Conservation (phyloP, 169 alveolate genomes). For the Cyclospora cayetanensis region DNA sequence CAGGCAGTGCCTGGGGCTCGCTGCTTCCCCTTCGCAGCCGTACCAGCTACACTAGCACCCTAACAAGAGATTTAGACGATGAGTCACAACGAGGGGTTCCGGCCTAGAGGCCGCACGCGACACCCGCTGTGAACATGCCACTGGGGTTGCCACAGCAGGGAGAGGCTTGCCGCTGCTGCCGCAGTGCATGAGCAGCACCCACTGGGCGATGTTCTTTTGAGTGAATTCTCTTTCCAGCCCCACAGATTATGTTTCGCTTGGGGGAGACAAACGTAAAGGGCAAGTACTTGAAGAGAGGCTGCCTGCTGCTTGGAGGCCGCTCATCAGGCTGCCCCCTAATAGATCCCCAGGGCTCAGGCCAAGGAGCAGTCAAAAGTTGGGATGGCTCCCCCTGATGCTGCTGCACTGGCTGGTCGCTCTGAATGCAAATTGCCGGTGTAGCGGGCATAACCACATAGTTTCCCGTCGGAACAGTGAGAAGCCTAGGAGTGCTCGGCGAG, state of each 20-base stretch:
- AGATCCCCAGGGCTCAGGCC: too few relatives aligned
- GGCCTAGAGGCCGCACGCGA: neutral
- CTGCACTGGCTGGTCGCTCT: neutral
- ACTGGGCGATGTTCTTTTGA: neutral
- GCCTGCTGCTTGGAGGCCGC: neutral
- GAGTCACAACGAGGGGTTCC: too few relatives aligned
- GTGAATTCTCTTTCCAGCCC: neutral
- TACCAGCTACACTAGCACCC: too few relatives aligned
- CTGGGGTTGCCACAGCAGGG: neutral
- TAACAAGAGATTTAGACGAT: too few relatives aligned
- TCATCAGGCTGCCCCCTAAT: neutral
- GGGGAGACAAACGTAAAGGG: slow-evolving; percentile 6
- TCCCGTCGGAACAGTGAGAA: neutral
- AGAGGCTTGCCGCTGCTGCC: neutral
- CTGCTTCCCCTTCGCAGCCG: too few relatives aligned
- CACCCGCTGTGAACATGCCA: neutral
- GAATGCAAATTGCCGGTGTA: neutral
- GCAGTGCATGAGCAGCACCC: neutral
- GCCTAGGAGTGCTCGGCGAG: neutral
- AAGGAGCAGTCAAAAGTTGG: too few relatives aligned
- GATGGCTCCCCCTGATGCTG: neutral
- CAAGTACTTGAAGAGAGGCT: slow-evolving; percentile 22
- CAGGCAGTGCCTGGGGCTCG: too few relatives aligned
- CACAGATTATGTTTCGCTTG: slow-evolving; percentile 13
- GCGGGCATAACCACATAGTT: neutral